Evolutionary conservation across 2,329 filamentous ascomycete genomes (phyloP).

Genomic region (Beauveria scarabaeidicola): DNA sequence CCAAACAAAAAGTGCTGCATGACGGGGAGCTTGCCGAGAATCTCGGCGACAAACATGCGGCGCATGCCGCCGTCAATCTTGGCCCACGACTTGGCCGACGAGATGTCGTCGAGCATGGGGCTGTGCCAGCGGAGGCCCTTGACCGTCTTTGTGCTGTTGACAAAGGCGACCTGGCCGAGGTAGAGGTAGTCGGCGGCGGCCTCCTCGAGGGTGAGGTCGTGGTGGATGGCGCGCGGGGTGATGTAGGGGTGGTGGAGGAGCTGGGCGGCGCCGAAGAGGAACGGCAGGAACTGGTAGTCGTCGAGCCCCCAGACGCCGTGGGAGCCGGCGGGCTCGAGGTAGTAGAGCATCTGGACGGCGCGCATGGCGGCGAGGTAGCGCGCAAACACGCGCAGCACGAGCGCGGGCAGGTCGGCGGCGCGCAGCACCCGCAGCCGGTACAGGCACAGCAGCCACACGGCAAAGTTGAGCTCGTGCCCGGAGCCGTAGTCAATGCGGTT

Average conservation of each 20-base stretch:
- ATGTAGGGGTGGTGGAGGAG: constrained; percentile 75
- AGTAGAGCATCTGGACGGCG: constrained; percentile 80
- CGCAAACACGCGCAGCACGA: constrained; percentile 72
- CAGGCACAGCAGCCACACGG: constrained; percentile 92
- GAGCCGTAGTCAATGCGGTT: constrained; percentile 92
- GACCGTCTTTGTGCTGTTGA: constrained; percentile 94
- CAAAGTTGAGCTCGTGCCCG: constrained; percentile 94
- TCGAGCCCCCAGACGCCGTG: constrained; percentile 98
- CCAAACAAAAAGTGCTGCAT: constrained; percentile 99
- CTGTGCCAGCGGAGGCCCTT: constrained; percentile 92
- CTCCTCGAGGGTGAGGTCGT: constrained; percentile 79
- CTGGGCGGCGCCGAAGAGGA: constrained; percentile 89
- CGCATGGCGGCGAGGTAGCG: constrained; percentile 85
- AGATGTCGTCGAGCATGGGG: constrained; percentile 98
- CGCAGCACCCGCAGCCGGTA: constrained; percentile 66
- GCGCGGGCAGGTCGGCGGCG: constrained; percentile 56
- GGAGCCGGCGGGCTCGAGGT: constrained; percentile 91
- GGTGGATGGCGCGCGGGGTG: constrained; percentile 76
- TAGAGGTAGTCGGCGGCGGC: constrained; percentile 79
- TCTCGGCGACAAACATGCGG: constrained; percentile 92
- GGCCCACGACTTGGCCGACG: constrained; percentile 75
- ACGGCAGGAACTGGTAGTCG: constrained; percentile 94
- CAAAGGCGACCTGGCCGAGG: constrained; percentile 84
- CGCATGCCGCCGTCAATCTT: constrained; percentile 95
- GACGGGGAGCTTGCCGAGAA: constrained; percentile 85